Base-by-base conservation (phyloP, 768 basidiomycete species). In the Tylopilus plumbeoviolaceoides region DNA sequence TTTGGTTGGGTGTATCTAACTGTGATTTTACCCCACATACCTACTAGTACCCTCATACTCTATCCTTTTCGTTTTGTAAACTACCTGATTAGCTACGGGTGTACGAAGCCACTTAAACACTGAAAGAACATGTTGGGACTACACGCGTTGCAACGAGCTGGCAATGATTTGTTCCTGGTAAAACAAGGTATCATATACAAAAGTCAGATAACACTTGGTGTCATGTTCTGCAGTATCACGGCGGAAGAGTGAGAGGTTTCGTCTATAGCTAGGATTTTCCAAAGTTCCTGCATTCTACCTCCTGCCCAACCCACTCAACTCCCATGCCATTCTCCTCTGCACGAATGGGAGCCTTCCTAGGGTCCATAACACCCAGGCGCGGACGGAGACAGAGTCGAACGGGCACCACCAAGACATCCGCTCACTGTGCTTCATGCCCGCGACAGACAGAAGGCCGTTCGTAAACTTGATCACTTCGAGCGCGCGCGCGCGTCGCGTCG, bases 391-490 rank as follows among this genome's bases (percentile, higher is more conserved):
- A 47, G 60, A 60, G 52, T 63, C 67, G 9, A 63, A 44, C 0
- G 66, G 71, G 27, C 64, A 48, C 59, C 65, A 67, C 56, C 66
- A 57, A 25, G 31, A 46, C 41, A 61, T 23, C 30, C 39, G 40
- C 20, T 60, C 46, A 14, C 31, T 20, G 17, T 67, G 54, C 38
- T 61, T 61, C 51, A 65, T 54, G 15, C 67, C 65, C n/a, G 51
- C 35, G 18, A 65, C 41, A 4, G 55, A 49, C 17, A 68, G 48
- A 53, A 75, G 52, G 7, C 59, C 50, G 59, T 79, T 76, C 15
- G 76, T 73, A 28, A 76, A 53, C 15, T 56, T 53, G 42, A 81
- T 78, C 25, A 75, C 73, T 27, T 67, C 63, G 39, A 78, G 59
- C 7, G 77, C 79, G 20, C 70, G 70, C 18, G 59, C 61, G 14